These are phyloP conservation scores for Chlorella sp. DNA, from an alignment of 139 green algal species.

Conservation along the genomic window DNA sequence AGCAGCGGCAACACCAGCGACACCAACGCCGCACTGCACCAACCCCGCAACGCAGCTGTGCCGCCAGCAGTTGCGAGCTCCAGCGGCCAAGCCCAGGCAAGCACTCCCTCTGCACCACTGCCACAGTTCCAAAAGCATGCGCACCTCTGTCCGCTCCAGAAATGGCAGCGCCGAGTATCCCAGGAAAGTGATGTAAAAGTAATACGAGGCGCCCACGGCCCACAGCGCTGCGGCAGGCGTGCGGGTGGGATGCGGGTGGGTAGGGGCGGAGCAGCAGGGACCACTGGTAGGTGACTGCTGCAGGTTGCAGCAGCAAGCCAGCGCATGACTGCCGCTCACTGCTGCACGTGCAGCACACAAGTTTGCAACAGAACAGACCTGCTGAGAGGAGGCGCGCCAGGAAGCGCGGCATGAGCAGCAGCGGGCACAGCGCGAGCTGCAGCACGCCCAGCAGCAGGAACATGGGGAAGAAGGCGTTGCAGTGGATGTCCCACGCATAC, in stretches of 20 bases:
- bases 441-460: constrained; percentile 85
- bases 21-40: neutral
- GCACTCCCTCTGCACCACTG: neutral
- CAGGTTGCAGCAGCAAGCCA: neutral
- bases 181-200: constrained; percentile 97
- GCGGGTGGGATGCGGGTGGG: neutral
- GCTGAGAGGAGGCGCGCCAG: neutral
- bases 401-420: constrained; percentile 16
- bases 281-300: constrained; percentile 58
- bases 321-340: neutral
- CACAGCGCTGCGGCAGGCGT: constrained; percentile 67
- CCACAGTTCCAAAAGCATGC: neutral
- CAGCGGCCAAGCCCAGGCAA: neutral
- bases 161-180: constrained; percentile 93
- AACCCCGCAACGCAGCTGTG: neutral
- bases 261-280: constrained; percentile 32
- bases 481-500: constrained; percentile 99
- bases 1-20: neutral
- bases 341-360: neutral
- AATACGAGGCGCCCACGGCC: constrained; percentile 72
- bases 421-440: constrained; percentile 29
- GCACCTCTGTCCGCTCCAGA: constrained; percentile 84
- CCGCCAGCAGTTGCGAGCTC: neutral
- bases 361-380: neutral
- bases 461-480: constrained; percentile 96